A percentile compares a stretch with the other conserved stretches of the same genome.
Conservation (phyloP, 129 eudicot species). For the Helichrysum umbraculigerum region DNA sequence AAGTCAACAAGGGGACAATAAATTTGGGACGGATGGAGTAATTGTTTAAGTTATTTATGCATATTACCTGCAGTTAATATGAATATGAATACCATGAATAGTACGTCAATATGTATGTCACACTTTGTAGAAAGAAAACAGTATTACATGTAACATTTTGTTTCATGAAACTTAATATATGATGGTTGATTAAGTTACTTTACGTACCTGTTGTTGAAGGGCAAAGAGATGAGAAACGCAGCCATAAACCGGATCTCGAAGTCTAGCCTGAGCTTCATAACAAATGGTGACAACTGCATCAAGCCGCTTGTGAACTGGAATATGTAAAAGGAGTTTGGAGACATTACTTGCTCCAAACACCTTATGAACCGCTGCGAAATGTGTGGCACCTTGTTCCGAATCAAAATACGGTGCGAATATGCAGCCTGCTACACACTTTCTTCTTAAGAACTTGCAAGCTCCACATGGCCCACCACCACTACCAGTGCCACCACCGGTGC, state of each 20-base stretch:
- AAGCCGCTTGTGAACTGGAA: conserved; percentile 66
- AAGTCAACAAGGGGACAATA: no score
- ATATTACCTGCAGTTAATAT: no score
- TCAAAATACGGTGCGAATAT: conserved; percentile 88
- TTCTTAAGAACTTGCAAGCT: conserved; percentile 80
- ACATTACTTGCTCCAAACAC: conserved; percentile 90
- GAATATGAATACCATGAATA: no score
- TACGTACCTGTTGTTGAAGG: conserved; percentile 75
- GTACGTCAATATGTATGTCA: no score
- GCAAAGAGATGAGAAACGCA: conserved; percentile 80
- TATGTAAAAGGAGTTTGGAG: conserved; percentile 58
- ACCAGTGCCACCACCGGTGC: conserved; percentile 34
- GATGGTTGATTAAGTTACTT: no score
- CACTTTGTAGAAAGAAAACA: no score
- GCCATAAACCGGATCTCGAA: conserved; percentile 78
- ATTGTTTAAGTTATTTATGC: no score
- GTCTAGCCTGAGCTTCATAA: conserved; percentile 77
- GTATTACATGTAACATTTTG: no score
- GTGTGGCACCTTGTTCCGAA: conserved; percentile 78
- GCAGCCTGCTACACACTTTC: conserved; percentile 77
- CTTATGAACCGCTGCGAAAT: conserved; percentile 82
- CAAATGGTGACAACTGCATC: conserved; percentile 85
- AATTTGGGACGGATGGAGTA: no score
- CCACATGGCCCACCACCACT: conserved; percentile 83
- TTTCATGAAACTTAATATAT: no score